Percentiles rank a stretch among this genome's conserved stretches.
Evolutionary conservation across 2,329 filamentous ascomycete genomes (phyloP).

Genomic region (Daldinia sp.): DNA sequence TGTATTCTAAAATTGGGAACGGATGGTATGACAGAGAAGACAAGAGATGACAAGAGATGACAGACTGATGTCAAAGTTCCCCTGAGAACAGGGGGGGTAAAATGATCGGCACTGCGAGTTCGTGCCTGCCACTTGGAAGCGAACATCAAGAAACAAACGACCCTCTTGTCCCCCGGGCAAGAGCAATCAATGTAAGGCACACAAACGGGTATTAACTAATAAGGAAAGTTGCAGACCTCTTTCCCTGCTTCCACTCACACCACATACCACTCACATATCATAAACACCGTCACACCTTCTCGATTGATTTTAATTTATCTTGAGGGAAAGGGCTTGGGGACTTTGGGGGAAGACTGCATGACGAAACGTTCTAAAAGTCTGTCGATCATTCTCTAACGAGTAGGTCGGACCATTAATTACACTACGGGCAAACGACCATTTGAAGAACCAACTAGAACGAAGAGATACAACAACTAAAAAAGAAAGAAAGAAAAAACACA

Average conservation of each 20-base stretch:
- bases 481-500: background rate
- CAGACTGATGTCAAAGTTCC: constrained; percentile 33
- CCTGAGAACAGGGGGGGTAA: constrained; percentile 15
- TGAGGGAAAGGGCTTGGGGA: background rate
- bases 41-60: constrained; percentile 23
- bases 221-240: constrained; percentile 27
- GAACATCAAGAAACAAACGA: constrained; percentile 16
- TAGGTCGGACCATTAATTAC: constrained; percentile 25
- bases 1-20: constrained; percentile 33
- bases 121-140: constrained; percentile 31
- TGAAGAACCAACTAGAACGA: constrained; percentile 17
- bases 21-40: constrained; percentile 30
- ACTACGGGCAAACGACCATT: constrained; percentile 12
- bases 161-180: background rate
- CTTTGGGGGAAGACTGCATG: constrained; percentile 23
- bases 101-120: constrained; percentile 31
- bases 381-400: constrained; percentile 26
- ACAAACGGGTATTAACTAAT: constrained; percentile 26
- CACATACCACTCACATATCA: background rate
- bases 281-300: constrained; percentile 38
- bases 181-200: constrained; percentile 41
- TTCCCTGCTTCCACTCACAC: constrained; percentile 26
- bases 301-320: constrained; percentile 19
- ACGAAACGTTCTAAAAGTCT: constrained; percentile 13
- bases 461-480: constrained; percentile 8